These are phyloP conservation scores for Podospora bellae-mahoneyi DNA, from an alignment of 495 filamentous ascomycete genomes.

Conservation along the genomic window DNA sequence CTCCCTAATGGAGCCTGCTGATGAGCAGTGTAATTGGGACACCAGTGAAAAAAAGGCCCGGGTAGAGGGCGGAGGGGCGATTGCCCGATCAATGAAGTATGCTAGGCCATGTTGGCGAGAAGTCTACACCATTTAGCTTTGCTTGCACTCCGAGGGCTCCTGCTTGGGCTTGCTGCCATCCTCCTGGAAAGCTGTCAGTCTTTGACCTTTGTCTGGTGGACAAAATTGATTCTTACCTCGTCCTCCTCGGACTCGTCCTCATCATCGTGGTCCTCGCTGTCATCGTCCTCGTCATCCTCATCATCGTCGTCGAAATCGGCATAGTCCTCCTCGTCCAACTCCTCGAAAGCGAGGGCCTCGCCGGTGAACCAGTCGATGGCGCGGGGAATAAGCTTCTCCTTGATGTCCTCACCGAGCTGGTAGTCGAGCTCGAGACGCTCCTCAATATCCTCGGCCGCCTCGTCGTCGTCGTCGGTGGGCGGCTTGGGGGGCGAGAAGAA, in stretches of 20 bases:
- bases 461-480: constrained; percentile 71
- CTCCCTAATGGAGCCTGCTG: constrained; percentile 15
- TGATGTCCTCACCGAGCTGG: constrained; percentile 98
- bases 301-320: constrained; percentile 90
- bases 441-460: constrained; percentile 86
- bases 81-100: constrained; percentile 22
- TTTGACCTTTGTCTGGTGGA: background rate
- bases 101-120: constrained; percentile 6
- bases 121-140: constrained; percentile 65
- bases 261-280: constrained; percentile 80
- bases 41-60: constrained; percentile 15
- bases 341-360: constrained; percentile 95
- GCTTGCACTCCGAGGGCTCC: constrained; percentile 99
- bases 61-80: constrained; percentile 13
- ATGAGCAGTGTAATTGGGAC: constrained; percentile 10
- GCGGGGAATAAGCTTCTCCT: constrained; percentile 98
- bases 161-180: constrained; percentile 96
- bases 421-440: constrained; percentile 98
- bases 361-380: constrained; percentile 99
- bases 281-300: constrained; percentile 76
- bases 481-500: constrained; percentile 96
- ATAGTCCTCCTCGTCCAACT: constrained; percentile 83
- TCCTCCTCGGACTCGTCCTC: constrained; percentile 84
- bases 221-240: constrained; percentile 61
- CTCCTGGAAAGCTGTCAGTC: constrained; percentile 56